phyloP scores from a whole-genome alignment of 495 filamentous ascomycete species.

The Xylaria longipes region DNA sequence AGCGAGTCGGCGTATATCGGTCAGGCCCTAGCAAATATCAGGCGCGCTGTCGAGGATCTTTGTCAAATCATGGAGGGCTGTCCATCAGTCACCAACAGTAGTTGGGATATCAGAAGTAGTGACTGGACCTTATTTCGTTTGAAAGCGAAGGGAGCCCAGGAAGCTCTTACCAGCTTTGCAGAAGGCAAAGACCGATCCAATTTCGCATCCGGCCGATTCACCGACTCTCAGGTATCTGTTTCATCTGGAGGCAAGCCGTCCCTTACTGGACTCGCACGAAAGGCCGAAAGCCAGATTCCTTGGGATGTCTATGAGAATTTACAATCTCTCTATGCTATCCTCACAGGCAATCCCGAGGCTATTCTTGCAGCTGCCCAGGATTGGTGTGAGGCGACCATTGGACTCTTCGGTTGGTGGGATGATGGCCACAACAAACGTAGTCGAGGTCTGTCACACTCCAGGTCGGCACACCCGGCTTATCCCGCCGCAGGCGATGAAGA shows the following conservation, averaged over 20 bases:
- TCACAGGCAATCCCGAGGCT: constrained; percentile 71
- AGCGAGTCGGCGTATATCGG: constrained; percentile 70
- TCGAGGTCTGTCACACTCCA: constrained; percentile 45
- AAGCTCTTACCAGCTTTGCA: constrained; percentile 73
- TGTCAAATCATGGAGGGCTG: constrained; percentile 71
- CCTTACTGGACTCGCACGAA: constrained; percentile 65
- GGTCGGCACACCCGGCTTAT: constrained; percentile 40
- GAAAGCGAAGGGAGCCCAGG: constrained; percentile 66
- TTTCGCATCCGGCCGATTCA: constrained; percentile 42
- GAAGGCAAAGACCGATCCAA: constrained; percentile 65
- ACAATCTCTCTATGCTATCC: constrained; percentile 72
- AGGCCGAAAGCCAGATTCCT: constrained; percentile 81
- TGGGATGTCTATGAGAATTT: constrained; percentile 86
- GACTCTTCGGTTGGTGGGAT: constrained; percentile 87
- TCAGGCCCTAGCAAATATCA: constrained; percentile 73
- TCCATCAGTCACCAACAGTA: constrained; percentile 66
- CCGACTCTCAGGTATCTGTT: constrained; percentile 42
- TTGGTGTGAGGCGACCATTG: constrained; percentile 86
- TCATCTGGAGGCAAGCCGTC: constrained; percentile 44
- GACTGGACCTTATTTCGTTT: constrained; percentile 83
- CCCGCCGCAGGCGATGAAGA: constrained; percentile 36
- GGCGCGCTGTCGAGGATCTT: constrained; percentile 68
- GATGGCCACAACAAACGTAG: constrained; percentile 66
- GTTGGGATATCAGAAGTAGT: constrained; percentile 74
- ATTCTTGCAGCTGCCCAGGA: constrained; percentile 75